Evolutionary conservation across 805 yeast genomes (phyloP), one percentile per base, ranked within the genome.

Genomic region (Ogataea angusta): DNA sequence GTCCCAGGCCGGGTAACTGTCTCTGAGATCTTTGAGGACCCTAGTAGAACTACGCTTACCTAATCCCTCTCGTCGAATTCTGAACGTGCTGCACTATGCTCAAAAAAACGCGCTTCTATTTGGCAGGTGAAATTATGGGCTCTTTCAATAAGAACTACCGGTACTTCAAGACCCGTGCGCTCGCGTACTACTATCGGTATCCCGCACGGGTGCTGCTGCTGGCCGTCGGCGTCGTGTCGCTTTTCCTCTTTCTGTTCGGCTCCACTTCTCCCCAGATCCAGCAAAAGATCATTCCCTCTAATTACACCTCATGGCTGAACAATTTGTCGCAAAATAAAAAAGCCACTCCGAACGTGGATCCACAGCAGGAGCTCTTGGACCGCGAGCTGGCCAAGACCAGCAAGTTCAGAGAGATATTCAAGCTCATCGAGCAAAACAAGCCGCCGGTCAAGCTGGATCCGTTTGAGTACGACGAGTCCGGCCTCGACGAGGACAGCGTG

Each of bases 231-330:
- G 10, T 42, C 5, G 23, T 46, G 10, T 10, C 40, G 10, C 21
- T 36, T 2, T 14, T 46, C 5, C 19, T 46, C 7, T 25, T 51
- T 16, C 26, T 53, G 10, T 40, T 37, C 13, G 38, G 48, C 10
- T 35, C 52, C 13, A 40, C 53, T 10, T 41, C 56, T 2, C 14
- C 49, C 2, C 35, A 27, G n/a, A 24, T 42, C 13, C 46, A 49
- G 19, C 49, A 43, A 25, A 48, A 45, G 29, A 50, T 46, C 17
- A 46, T 47, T 17, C 39, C 49, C 15, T 54, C 59, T n/a, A 44
- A 46, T 30, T 55, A 55, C 37, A 49, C 58, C n/a, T 18, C 48
- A 10, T 55, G 58, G 58, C 28, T 52, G 12, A 47, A 47, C 21
- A 46, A 52, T 12, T 21, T 28, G n/a, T 32, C 40, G 10, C 30